These are phyloP conservation scores for Cercospora janseana DNA, from an alignment of 2,329 filamentous ascomycete species.

Conservation along the genomic window DNA sequence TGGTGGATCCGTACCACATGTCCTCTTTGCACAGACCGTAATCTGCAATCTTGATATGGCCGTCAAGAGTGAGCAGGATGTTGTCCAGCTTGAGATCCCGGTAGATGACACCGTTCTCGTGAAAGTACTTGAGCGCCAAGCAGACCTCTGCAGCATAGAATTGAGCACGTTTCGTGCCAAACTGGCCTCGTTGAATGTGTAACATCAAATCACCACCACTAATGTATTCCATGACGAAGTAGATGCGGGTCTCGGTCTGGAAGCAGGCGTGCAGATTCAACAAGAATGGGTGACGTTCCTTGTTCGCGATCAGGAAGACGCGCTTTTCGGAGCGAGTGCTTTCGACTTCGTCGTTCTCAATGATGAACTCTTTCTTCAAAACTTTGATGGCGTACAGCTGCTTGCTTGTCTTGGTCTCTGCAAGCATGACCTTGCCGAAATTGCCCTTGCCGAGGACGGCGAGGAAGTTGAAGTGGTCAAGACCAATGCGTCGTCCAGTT, in stretches of 20 bases:
- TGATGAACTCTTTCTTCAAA: slow-evolving; percentile 99
- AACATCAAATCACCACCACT: slow-evolving; percentile 98
- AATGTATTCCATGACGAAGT: slow-evolving; percentile 99
- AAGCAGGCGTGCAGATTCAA: slow-evolving; percentile 96
- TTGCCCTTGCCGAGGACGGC: slow-evolving; percentile 98
- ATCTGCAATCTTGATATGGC: slow-evolving; percentile 97
- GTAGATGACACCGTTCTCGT: slow-evolving; percentile 98
- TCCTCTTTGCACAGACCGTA: slow-evolving; percentile 99
- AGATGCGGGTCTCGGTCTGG: slow-evolving; percentile 96
- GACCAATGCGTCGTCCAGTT: slow-evolving; percentile 79
- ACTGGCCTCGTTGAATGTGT: slow-evolving; percentile 95
- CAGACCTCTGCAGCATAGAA: slow-evolving; percentile 98
- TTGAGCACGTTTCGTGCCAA: slow-evolving; percentile 91
- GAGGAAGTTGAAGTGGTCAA: slow-evolving; percentile 99
- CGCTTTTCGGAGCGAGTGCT: slow-evolving; percentile 97
- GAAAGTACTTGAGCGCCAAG: slow-evolving; percentile 96
- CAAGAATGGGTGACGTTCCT: slow-evolving; percentile 93
- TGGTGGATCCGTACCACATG: slow-evolving; percentile 98
- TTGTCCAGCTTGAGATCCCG: slow-evolving; percentile 78
- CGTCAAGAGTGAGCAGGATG: slow-evolving; percentile 89
- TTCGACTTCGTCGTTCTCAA: slow-evolving; percentile 98
- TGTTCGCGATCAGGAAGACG: slow-evolving; percentile 94
- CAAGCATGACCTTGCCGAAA: slow-evolving; percentile 99
- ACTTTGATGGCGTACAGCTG: slow-evolving; percentile 98
- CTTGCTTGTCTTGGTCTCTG: slow-evolving; percentile 89